Percentiles rank a stretch among this genome's conserved stretches.
phyloP scores from a whole-genome alignment of 768 basidiomycete genomes.

The Collybiopsis confluens region DNA sequence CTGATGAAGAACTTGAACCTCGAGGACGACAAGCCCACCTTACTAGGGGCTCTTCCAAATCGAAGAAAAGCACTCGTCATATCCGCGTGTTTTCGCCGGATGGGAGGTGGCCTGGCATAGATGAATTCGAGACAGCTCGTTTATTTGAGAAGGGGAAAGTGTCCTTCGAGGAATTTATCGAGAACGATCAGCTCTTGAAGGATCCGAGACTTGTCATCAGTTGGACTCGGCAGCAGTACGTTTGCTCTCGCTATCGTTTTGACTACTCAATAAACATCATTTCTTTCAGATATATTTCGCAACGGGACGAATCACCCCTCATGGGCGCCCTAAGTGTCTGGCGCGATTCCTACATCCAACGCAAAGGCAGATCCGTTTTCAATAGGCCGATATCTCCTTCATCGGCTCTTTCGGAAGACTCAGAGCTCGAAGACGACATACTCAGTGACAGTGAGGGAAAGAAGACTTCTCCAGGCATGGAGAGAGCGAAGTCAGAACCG shows the following conservation, averaged over 20 bases:
- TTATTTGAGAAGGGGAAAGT: conserved; percentile 61
- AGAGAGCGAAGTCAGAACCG: conserved; percentile 38
- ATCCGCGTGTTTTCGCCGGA: conserved; percentile 6
- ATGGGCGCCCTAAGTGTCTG: conserved; percentile 72
- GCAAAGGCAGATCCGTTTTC: conserved; percentile 14
- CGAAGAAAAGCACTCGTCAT: conserved; percentile 20
- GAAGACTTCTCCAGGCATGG: background rate
- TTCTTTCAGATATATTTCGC: conserved; percentile 65
- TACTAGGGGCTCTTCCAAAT: conserved; percentile 15
- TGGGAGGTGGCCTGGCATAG: conserved; percentile 19
- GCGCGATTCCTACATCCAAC: conserved; percentile 43
- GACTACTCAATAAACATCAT: too few species aligned
- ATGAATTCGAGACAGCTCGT: conserved; percentile 51
- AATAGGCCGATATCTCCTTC: conserved; percentile 33
- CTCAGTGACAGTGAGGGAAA: conserved; percentile 16
- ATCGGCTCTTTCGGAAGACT: conserved; percentile 17
- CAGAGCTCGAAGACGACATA: conserved; percentile 19
- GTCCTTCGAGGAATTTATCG: conserved; percentile 61
- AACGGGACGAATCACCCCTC: conserved; percentile 67
- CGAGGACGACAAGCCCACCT: conserved; percentile 15
- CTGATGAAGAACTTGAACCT: conserved; percentile 11
- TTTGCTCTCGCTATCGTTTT: too few species aligned
- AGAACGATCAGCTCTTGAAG: conserved; percentile 55
- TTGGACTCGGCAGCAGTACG: conserved; percentile 67
- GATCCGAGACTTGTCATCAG: conserved; percentile 68